Evolutionary conservation across 208 protist species (phyloP), one percentile per base, ranked within the genome.

Genomic region (Leishmania turanica): DNA sequence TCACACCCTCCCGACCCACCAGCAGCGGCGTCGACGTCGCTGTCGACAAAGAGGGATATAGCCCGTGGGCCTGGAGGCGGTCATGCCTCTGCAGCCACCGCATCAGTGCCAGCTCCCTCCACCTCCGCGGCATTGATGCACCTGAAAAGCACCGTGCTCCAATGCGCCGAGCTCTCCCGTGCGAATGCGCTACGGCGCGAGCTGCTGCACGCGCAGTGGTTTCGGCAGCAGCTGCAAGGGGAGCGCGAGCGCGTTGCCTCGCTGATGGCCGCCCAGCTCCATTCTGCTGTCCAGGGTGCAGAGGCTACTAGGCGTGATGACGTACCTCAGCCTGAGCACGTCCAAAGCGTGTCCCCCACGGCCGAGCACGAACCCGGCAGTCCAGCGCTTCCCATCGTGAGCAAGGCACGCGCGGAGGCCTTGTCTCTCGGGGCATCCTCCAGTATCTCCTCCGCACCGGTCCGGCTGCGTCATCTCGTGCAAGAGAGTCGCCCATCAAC

Each of bases 131-230:
- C 56, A 21, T 24, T 19, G 15, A 31, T 13, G 37, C 11, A 40
- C 24, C 77, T 82, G 74, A 77, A 56, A 34, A 84, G 75, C 45
- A 80, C 71, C 11, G 47, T 88, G 1, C 45, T 91, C 40, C 79
- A 66, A 49, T 84, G 87, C 45, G 79, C 88, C 13, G 79, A 89
- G 77, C 73, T 91, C 45, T 91, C 88, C 0, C 88, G 88, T 31
- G 78, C 80, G 8, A 85, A 89, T 45, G 84, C 82, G 40, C 77
- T 91, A 17, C 79, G 84, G 21, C 81, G 88, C 21, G 88, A 91
- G 66, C 75, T 84, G 58, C 81, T 91, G n/a, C 88, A 91, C 78
- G 79, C 84, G 5, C 69, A 79, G 9, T 79, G 86, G 76, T 72
- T 91, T 34, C 88, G 88, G 5, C 76, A 84, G 47, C 62, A 77